Evolutionary conservation across 148 eudicot genomes (phyloP), one percentile per base, ranked within the genome.

Genomic region (Vaccinium darrowii): DNA sequence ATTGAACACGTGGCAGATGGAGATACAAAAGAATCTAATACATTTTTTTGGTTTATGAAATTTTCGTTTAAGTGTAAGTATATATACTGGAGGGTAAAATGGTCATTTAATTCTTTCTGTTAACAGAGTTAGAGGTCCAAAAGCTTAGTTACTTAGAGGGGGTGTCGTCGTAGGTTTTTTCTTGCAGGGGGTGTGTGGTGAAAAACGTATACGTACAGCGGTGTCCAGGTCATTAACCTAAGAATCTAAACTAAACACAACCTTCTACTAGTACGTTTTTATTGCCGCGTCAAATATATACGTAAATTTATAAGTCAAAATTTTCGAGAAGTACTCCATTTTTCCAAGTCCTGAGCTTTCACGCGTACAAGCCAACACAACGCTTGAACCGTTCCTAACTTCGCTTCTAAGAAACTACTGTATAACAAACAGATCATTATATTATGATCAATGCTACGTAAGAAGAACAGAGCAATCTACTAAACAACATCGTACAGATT

Each of bases 1-100:
- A 88, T 96, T 79, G 95, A 96, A 87, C 98, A 92, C 87, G 93
- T 92, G 92, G 90, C 90, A 27, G 88, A 80, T 57, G 84, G 53
- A 2, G 88, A 84, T 56, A 65, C 79, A 77, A 91, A 80, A 81
- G 79, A 53, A 3, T 43, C 69, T 47, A 18, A 16, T 14, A 62
- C 36, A 47, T 36, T 30, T 30, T 30, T 30, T 30, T 30, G 33
- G 33, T 30, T 30, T 30, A 30, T 30, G 33, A 30, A 30, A 30
- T 30, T 30, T 30, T 30, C 33, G 33, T 30, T 30, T 30, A 30
- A 30, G 33, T 30, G 33, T 30, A 30, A 30, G 33, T 30, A 30
- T 30, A 30, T 30, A 30, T 30, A 30, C 33, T 1, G 33, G 33
- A 30, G 33, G 33, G 33, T 30, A 30, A 30, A 30, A 30, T 30